Evolutionary conservation across 1,284 basidiomycete species (phyloP).

Genomic region (Cutaneotrichosporon sp.): DNA sequence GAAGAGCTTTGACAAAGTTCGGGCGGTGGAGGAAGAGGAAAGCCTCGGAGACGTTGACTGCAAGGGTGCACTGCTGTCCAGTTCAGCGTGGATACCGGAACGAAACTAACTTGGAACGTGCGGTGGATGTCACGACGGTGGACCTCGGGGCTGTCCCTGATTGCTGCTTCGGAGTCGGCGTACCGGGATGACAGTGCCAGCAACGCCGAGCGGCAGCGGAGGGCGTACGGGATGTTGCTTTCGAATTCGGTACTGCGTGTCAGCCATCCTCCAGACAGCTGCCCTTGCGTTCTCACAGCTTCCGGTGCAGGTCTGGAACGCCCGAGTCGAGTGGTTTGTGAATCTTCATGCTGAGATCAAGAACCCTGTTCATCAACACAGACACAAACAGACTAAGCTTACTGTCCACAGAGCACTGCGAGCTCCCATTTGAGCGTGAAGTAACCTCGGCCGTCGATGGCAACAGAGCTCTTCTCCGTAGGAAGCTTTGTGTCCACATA

Average conservation of each 20-base stretch:
- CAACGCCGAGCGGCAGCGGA: conserved; percentile 25
- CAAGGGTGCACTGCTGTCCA: conserved; percentile 23
- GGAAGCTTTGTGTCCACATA: not conserved
- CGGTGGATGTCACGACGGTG: conserved; percentile 17
- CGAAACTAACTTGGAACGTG: conserved; percentile 26
- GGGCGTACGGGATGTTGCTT: conserved; percentile 14
- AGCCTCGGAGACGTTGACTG: conserved; percentile 24
- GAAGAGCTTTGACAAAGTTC: conserved; percentile 25
- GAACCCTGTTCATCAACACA: conserved; percentile 8
- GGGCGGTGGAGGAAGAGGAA: conserved; percentile 28
- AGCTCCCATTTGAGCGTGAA: conserved; percentile 26
- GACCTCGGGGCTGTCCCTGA: conserved; percentile 13
- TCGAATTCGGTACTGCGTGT: conserved; percentile 22
- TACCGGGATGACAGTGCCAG: conserved; percentile 18
- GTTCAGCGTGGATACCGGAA: not conserved
- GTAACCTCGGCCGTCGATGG: conserved; percentile 10
- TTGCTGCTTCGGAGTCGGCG: conserved; percentile 13
- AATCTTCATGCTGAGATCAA: conserved; percentile 14
- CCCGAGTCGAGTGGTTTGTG: conserved; percentile 7
- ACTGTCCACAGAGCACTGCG: conserved; percentile 10
- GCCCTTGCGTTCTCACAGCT: not conserved
- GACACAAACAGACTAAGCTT: too few species aligned
- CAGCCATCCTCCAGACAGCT: not conserved
- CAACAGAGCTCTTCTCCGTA: conserved; percentile 4
- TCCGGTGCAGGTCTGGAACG: conserved; percentile 14